phyloP scores from a whole-genome alignment of 371 early-diverging fungal genomes.

The Circinella umbellata region DNA sequence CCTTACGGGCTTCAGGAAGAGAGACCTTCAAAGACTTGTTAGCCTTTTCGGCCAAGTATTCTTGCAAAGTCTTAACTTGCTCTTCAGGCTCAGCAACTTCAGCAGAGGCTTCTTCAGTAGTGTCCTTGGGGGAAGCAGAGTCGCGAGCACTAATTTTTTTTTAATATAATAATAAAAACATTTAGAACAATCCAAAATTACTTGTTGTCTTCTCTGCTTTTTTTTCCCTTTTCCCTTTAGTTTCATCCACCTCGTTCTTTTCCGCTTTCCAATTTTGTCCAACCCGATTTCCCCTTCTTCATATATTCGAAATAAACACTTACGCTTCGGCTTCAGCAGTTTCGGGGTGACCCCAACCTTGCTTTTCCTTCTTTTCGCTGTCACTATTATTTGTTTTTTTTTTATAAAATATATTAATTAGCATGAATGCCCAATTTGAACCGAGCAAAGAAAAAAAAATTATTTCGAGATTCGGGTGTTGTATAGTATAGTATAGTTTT shows the following conservation, averaged over 20 bases:
- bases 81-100: constrained; percentile 68
- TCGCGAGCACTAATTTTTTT: constrained; percentile 34
- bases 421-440: too few species aligned
- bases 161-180: not conserved
- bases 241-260: not conserved
- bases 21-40: constrained; percentile 68
- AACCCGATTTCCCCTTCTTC: too few species aligned
- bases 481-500: not conserved
- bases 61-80: constrained; percentile 75
- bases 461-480: too few species aligned
- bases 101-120: constrained; percentile 47
- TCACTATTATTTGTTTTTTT: constrained; percentile 59
- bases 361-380: constrained; percentile 84
- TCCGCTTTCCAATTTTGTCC: not conserved
- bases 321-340: constrained; percentile 52
- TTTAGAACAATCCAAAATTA: not conserved
- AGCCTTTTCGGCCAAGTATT: constrained; percentile 77
- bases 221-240: not conserved
- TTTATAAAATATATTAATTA: not conserved
- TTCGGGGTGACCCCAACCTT: constrained; percentile 77
- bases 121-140: constrained; percentile 35
- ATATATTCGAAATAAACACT: constrained; percentile 14
- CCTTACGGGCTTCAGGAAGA: constrained; percentile 72
- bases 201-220: not conserved
- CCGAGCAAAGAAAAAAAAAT: too few species aligned